Conservation (phyloP, 768 basidiomycete genomes). For the Lepiota brunneoincarnata region DNA sequence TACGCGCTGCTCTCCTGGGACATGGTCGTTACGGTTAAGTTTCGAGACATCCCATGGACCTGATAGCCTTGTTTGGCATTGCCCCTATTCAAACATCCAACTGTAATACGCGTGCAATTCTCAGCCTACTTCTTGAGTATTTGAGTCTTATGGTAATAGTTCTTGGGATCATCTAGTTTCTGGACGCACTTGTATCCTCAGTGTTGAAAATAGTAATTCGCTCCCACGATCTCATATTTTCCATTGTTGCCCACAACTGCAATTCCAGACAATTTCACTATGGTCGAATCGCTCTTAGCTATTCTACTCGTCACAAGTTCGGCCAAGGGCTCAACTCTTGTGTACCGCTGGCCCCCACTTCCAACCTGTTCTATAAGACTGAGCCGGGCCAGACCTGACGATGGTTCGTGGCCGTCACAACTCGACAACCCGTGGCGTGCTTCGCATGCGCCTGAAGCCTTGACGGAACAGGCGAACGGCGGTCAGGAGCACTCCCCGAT, state of each 20-base stretch:
- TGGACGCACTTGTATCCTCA: no score
- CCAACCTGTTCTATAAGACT: conserved; percentile 66
- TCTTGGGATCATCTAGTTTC: no score
- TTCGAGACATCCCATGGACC: background rate
- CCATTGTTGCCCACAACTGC: no score
- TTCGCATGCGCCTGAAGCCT: conserved; percentile 32
- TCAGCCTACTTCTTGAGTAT: no score
- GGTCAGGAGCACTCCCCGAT: conserved; percentile 21
- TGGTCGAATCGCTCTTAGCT: conserved; percentile 80
- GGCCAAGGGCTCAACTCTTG: conserved; percentile 72
- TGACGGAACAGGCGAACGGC: conserved; percentile 27
- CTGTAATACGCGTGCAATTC: no score
- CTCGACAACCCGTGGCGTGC: conserved; percentile 76
- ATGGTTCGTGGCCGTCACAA: conserved; percentile 42
- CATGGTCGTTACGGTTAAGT: background rate
- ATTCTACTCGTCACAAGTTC: conserved; percentile 84
- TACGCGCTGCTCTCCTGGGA: background rate
- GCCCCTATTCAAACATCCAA: no score
- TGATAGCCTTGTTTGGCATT: background rate
- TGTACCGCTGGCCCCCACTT: conserved; percentile 83
- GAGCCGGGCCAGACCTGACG: conserved; percentile 60
- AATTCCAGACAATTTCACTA: conserved; percentile 21
- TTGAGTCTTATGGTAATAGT: no score
- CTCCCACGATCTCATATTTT: no score
- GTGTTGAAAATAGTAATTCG: no score